These are phyloP conservation scores for Lagenidium giganteum DNA, from an alignment of 352 stramenopile species.

Conservation along the genomic window DNA sequence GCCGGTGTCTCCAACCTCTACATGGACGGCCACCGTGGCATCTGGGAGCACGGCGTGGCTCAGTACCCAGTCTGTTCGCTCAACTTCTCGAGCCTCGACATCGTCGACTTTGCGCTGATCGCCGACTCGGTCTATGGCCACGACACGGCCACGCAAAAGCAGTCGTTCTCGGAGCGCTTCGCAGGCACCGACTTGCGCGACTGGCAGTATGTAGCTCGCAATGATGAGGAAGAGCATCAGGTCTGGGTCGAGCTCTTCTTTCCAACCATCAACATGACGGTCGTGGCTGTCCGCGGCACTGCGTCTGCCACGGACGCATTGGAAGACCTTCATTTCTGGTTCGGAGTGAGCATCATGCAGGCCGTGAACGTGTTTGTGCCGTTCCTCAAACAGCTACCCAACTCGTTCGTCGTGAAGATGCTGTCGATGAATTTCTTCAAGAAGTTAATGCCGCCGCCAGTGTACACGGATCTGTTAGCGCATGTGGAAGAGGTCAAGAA, in stretches of 20 bases:
- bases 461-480: slow-evolving; percentile 67
- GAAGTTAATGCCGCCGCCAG: slow-evolving; percentile 66
- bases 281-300: slow-evolving; percentile 78
- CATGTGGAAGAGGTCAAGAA: slow-evolving; percentile 55
- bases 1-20: too few relatives aligned
- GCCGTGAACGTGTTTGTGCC: slow-evolving; percentile 79
- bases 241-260: slow-evolving; percentile 86
- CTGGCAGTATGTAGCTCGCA: slow-evolving; percentile 73
- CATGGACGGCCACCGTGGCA: too few relatives aligned
- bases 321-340: slow-evolving; percentile 86
- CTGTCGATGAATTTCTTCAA: slow-evolving; percentile 74
- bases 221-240: slow-evolving; percentile 67
- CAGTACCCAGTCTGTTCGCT: slow-evolving; percentile 80
- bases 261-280: slow-evolving; percentile 77
- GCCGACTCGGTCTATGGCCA: slow-evolving; percentile 77
- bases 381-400: slow-evolving; percentile 82
- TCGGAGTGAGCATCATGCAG: slow-evolving; percentile 85
- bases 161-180: slow-evolving; percentile 78
- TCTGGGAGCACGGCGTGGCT: slow-evolving; percentile 56
- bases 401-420: slow-evolving; percentile 74
- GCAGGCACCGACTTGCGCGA: slow-evolving; percentile 68
- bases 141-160: slow-evolving; percentile 67
- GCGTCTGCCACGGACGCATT: slow-evolving; percentile 79
- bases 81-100: slow-evolving; percentile 49
- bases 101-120: slow-evolving; percentile 85